Evolutionary conservation across 148 eudicot species (phyloP).

Genomic region (Pharnaceum exiguum): DNA sequence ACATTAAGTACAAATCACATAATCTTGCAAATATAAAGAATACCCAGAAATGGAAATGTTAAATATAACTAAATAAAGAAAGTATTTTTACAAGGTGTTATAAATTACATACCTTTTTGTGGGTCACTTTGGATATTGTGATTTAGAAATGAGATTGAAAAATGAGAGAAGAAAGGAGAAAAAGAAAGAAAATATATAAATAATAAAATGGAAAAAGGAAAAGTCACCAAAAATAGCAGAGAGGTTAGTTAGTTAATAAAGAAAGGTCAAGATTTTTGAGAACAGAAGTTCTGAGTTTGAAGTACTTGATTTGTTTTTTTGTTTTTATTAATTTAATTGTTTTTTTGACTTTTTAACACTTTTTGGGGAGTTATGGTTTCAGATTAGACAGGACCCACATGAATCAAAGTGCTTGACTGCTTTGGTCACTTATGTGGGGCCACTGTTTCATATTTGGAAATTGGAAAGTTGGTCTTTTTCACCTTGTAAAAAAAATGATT

Average conservation of each 20-base stretch:
- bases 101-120: conserved; percentile 7
- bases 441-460: background rate
- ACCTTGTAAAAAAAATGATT: background rate
- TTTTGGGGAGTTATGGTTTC: conserved; percentile 2
- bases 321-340: background rate
- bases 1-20: conserved; percentile 11
- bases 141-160: background rate
- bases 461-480: background rate
- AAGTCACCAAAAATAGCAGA: conserved; percentile 22
- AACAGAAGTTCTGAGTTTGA: background rate
- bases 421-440: conserved; percentile 11
- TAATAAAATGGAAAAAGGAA: conserved; percentile 4
- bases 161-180: conserved; percentile 3
- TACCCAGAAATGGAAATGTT: background rate
- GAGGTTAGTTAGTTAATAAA: conserved; percentile 2
- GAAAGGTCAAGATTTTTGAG: conserved; percentile 22
- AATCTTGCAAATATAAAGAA: background rate
- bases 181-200: background rate
- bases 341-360: background rate
- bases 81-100: background rate
- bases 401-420: conserved; percentile 10
- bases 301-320: background rate
- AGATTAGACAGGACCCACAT: conserved; percentile 19
- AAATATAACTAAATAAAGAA: conserved; percentile 2
- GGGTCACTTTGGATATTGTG: background rate